A percentile compares a stretch with the other conserved stretches of the same genome.
Conservation (phyloP, 441 rosid species). For the Populus trichocarpa region DNA sequence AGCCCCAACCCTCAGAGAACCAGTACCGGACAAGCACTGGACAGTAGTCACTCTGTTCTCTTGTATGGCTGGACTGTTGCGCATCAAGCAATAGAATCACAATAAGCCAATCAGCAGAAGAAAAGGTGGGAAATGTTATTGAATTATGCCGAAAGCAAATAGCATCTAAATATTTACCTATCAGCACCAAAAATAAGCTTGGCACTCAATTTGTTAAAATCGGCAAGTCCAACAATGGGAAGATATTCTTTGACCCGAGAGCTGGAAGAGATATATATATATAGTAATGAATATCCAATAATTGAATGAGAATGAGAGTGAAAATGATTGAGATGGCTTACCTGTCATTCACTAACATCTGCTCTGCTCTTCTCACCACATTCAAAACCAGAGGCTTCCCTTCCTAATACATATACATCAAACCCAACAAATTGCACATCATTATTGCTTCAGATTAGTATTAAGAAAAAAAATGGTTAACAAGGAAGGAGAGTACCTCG, state of each 20-base stretch:
- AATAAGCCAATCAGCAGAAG: background rate
- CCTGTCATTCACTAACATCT: slow-evolving; percentile 74
- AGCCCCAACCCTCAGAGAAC: slow-evolving; percentile 93
- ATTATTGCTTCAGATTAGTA: background rate
- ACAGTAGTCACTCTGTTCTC: slow-evolving; percentile 91
- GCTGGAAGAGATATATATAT: slow-evolving; percentile 25
- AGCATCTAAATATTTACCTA: slow-evolving; percentile 43
- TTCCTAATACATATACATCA: slow-evolving; percentile 43
- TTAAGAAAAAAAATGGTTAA: background rate
- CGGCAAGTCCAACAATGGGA: slow-evolving; percentile 88
- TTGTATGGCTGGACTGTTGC: slow-evolving; percentile 67
- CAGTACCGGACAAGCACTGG: slow-evolving; percentile 96
- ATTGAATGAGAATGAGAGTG: background rate
- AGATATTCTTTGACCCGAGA: slow-evolving; percentile 91
- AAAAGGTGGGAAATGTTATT: background rate
- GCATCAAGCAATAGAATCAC: background rate
- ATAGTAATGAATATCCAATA: background rate
- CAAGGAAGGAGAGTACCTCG: slow-evolving; percentile 41
- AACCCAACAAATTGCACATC: background rate
- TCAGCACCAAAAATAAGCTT: slow-evolving; percentile 81
- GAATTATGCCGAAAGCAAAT: background rate
- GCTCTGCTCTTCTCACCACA: slow-evolving; percentile 91
- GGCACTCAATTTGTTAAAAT: slow-evolving; percentile 93
- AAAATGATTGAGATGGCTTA: slow-evolving; percentile 3
- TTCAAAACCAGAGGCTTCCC: slow-evolving; percentile 94